Conservation (phyloP, 2,329 filamentous ascomycete species). For the Allantophomopsis cytisporea region DNA sequence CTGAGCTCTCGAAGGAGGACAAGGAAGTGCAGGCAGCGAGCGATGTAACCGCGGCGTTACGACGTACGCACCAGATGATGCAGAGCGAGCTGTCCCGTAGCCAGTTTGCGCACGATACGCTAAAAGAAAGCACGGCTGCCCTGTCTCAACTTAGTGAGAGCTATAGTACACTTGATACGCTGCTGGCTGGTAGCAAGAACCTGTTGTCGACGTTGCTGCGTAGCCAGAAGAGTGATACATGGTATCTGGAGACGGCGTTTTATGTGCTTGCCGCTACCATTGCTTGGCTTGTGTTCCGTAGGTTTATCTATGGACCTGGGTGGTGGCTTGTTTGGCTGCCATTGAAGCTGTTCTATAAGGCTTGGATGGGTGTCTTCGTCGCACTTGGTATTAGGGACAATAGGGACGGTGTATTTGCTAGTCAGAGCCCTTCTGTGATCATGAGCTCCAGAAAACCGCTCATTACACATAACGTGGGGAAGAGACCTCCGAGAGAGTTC, state of each 20-base stretch:
- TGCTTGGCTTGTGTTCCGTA: slow-evolving; percentile 73
- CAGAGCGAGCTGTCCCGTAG: slow-evolving; percentile 73
- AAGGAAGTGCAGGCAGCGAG: slow-evolving; percentile 61
- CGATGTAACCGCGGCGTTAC: slow-evolving; percentile 73
- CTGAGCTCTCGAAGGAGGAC: slow-evolving; percentile 43
- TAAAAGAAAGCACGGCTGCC: slow-evolving; percentile 72
- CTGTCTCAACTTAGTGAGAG: slow-evolving; percentile 69
- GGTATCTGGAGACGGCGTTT: slow-evolving; percentile 88
- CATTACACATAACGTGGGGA: slow-evolving; percentile 1
- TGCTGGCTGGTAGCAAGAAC: slow-evolving; percentile 61
- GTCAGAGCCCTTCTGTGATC: background rate
- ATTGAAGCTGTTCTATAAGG: slow-evolving; percentile 50
- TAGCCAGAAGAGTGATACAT: slow-evolving; percentile 92
- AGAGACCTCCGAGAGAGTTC: slow-evolving; percentile 1
- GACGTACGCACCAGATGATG: slow-evolving; percentile 78
- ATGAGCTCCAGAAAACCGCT: background rate
- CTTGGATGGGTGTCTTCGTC: slow-evolving; percentile 39
- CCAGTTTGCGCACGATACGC: slow-evolving; percentile 78
- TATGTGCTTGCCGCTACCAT: slow-evolving; percentile 70
- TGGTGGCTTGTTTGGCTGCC: slow-evolving; percentile 86
- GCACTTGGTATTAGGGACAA: slow-evolving; percentile 27
- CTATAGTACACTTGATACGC: slow-evolving; percentile 66
- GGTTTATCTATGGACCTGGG: slow-evolving; percentile 75
- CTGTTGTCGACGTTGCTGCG: slow-evolving; percentile 68
- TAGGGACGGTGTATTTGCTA: slow-evolving; percentile 9